A percentile compares a stretch with the other conserved stretches of the same genome.
Conservation (phyloP, 495 filamentous ascomycete genomes). For the Geoglossum glabrum region DNA sequence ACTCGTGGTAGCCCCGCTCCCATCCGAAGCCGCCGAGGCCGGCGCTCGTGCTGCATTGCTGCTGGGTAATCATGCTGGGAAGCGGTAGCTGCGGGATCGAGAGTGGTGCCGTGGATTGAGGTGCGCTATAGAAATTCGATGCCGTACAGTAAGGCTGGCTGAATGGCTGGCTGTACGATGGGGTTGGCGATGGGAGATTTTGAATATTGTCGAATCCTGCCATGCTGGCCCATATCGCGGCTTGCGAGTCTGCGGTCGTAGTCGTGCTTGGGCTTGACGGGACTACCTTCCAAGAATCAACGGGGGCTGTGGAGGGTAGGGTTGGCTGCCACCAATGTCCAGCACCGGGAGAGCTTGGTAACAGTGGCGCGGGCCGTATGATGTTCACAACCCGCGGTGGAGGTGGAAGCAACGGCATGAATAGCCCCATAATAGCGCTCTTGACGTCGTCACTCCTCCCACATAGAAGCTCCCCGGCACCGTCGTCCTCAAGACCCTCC, state of each 20-base stretch:
- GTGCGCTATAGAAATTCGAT: conserved; percentile 44
- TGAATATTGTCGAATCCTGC: conserved; percentile 43
- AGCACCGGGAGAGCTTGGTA: conserved; percentile 67
- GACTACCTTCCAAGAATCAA: conserved; percentile 86
- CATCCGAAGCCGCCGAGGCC: conserved; percentile 59
- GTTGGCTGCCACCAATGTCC: conserved; percentile 62
- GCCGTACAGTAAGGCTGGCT: conserved; percentile 49
- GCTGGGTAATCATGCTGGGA: conserved; percentile 69
- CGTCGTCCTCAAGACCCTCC: conserved; percentile 93
- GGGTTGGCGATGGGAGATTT: conserved; percentile 51
- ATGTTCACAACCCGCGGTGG: conserved; percentile 86
- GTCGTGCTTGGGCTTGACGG: conserved; percentile 67
- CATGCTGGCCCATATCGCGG: conserved; percentile 67
- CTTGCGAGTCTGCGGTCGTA: conserved; percentile 41
- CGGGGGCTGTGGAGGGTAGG: conserved; percentile 32
- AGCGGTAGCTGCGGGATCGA: conserved; percentile 56
- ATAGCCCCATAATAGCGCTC: conserved; percentile 60
- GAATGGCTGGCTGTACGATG: conserved; percentile 63
- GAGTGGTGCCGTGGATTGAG: conserved; percentile 32
- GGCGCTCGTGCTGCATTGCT: conserved; percentile 59
- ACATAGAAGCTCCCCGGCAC: conserved; percentile 77
- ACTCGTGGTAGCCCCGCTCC: conserved; percentile 36
- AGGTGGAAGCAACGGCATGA: conserved; percentile 78
- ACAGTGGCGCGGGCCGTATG: conserved; percentile 60
- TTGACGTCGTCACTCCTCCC: conserved; percentile 92